These are phyloP conservation scores for Podila epigama DNA, from an alignment of 192 early-diverging fungal species.

Conservation along the genomic window DNA sequence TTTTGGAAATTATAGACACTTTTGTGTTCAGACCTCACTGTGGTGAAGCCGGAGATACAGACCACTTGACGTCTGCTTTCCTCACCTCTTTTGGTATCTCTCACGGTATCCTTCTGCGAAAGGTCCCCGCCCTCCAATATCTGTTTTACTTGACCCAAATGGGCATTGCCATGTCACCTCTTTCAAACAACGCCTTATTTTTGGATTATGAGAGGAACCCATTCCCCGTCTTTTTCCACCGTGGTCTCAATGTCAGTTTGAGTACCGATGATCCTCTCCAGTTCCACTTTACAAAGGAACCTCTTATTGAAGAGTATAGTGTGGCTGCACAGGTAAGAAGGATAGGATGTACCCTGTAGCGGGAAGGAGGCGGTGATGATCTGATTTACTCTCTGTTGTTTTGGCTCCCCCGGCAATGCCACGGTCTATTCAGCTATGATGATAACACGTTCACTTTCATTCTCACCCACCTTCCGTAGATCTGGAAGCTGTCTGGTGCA, in stretches of 20 bases:
- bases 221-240: conserved; percentile 92
- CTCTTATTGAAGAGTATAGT: conserved; percentile 96
- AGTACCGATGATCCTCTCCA: conserved; percentile 97
- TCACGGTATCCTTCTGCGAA: conserved; percentile 95
- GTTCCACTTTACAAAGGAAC: conserved; percentile 99
- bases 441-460: neutral
- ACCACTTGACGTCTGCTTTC: conserved; percentile 92
- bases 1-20: conserved; percentile 63
- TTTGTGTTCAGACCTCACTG: conserved; percentile 95
- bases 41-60: conserved; percentile 97
- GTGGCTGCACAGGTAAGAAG: conserved; percentile 92
- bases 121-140: conserved; percentile 96
- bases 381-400: neutral
- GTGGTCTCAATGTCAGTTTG: conserved; percentile 92
- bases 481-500: conserved; percentile 91
- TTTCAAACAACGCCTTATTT: conserved; percentile 98
- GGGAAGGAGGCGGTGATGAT: neutral
- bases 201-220: conserved; percentile 95
- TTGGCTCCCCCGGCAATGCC: too few species aligned
- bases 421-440: too few species aligned
- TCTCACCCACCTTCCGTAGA: conserved; percentile 51
- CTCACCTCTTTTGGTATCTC: conserved; percentile 89
- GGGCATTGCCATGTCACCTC: conserved; percentile 96
- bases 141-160: conserved; percentile 97
- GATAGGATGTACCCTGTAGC: too few species aligned